Conservation (phyloP, 441 rosid genomes). For the Eruca vesicaria region DNA sequence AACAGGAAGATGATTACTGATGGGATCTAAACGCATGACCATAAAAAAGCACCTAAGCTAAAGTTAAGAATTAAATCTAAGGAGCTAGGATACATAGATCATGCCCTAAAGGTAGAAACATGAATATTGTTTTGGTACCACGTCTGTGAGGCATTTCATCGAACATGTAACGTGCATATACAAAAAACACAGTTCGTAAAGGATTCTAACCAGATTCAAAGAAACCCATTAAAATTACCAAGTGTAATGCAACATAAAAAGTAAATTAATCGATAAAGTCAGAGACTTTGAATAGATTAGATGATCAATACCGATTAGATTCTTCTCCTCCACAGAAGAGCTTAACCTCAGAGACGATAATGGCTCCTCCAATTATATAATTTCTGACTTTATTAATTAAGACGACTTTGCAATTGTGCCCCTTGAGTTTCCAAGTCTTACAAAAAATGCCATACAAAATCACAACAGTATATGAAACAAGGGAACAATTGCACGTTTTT, state of each 20-base stretch:
- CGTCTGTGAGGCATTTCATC: constrained; percentile 33
- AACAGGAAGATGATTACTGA: not conserved
- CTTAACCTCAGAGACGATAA: constrained; percentile 9
- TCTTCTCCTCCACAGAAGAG: constrained; percentile 16
- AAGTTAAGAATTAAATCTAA: not conserved
- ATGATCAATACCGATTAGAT: constrained; percentile 11
- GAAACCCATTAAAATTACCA: not conserved
- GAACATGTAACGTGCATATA: constrained; percentile 18
- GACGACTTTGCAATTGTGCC: constrained; percentile 12
- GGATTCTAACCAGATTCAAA: not conserved
- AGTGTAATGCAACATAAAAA: not conserved
- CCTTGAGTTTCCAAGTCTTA: constrained; percentile 8
- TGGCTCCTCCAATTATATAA: not conserved
- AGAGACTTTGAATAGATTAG: constrained; percentile 11
- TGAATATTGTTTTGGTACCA: not conserved
- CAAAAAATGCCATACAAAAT: not conserved
- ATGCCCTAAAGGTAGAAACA: not conserved
- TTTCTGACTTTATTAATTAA: not conserved
- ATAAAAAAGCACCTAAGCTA: not conserved
- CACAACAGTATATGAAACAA: not conserved
- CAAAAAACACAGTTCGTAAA: not conserved
- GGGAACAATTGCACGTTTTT: not conserved
- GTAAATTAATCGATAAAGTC: not conserved
- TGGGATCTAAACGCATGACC: constrained; percentile 2
- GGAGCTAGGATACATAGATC: not conserved